Base-by-base conservation (phyloP, 2,329 filamentous ascomycete genomes). In the Aspergillus ochraceoroseus region DNA sequence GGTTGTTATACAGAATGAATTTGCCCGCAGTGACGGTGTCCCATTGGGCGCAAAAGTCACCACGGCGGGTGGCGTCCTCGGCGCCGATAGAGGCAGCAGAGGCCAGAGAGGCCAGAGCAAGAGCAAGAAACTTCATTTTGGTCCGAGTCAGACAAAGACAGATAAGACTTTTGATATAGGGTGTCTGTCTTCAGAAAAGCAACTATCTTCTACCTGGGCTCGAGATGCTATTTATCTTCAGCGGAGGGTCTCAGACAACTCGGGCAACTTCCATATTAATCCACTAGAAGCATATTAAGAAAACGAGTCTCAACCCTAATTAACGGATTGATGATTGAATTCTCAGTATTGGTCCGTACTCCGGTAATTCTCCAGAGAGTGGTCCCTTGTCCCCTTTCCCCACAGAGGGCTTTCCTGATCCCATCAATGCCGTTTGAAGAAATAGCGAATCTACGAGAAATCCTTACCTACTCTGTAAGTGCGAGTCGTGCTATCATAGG, bases 1-100 rank as follows among this genome's bases (percentile, higher is more conserved):
- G 70, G 59, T 76, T 70, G 54, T 76, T 72, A 61, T 74, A 76
- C 39, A 76, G 51, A 31, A 64, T 74, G 56, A 70, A 76, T 27
- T 57, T 60, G 22, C 65, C 67, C 0, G 62, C 64, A 1, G 55
- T 50, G 9, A 59, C 40, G 4, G 63, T 60, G 26, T 55, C 68
- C 46, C 57, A 73, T 45, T 67, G 58, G 11, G 60, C 68, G 43
- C 70, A 73, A 51, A 56, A 56, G 37, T 62, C 53, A n/a, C 52
- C 43, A n/a, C 57, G 54, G 23, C 57, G 55, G 30, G 41, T 39
- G 28, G 60, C 38, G 11, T 12, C 19, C 5, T 14, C 23, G 2
- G 41, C 30, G 18, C 29, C 12, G 12, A 36, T 27, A 9, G 52
- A 44, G 20, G 57, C 48, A 35, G 56, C 55, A n/a, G 46, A 50